Percentiles rank a stretch among this genome's conserved stretches.
These are phyloP conservation scores for Spinacia oleracea DNA, from an alignment of 179 eudicot species.

Conservation along the genomic window DNA sequence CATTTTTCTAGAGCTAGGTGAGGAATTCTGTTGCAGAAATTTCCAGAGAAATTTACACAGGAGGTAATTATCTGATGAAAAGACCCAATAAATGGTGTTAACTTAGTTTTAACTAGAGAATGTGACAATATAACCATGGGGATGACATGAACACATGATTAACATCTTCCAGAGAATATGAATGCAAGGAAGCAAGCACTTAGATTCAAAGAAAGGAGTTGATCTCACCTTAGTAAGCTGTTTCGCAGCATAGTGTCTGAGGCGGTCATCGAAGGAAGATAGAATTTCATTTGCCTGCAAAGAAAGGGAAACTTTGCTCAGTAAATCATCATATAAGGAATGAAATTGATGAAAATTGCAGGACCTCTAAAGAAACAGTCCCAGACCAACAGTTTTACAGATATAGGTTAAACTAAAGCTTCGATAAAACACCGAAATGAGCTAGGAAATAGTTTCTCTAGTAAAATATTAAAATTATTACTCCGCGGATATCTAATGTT, in stretches of 20 bases:
- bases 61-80: background rate
- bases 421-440: background rate
- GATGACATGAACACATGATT: background rate
- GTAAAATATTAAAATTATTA: background rate
- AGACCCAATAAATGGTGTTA: background rate
- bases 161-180: background rate
- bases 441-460: background rate
- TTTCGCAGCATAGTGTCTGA: slow-evolving; percentile 75
- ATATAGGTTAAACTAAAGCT: background rate
- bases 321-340: background rate
- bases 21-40: background rate
- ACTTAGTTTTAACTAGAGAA: background rate
- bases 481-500: background rate
- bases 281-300: slow-evolving; percentile 90
- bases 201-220: background rate
- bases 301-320: slow-evolving; percentile 1
- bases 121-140: background rate
- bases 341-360: background rate
- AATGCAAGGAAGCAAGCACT: background rate
- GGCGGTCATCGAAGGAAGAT: slow-evolving; percentile 96
- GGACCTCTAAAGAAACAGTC: background rate
- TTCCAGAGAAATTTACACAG: too few species aligned
- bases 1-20: background rate
- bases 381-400: background rate
- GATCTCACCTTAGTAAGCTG: slow-evolving; percentile 75